Percentiles rank a stretch among this genome's conserved stretches.
These are phyloP conservation scores for Solanum raphanifolium DNA, from an alignment of 257 asterid genomes.

Conservation along the genomic window DNA sequence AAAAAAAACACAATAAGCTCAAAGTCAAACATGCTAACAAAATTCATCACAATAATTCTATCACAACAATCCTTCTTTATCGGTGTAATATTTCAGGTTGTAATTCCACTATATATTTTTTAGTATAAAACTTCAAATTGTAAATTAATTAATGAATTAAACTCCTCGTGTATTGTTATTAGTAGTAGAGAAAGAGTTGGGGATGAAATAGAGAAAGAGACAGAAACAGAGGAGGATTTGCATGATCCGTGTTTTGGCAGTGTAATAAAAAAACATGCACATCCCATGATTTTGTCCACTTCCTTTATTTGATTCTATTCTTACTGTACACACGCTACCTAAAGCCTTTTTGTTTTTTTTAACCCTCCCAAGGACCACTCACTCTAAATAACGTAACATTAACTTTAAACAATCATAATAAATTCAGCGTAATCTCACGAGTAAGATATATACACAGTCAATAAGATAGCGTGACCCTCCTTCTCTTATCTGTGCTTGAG, in stretches of 20 bases:
- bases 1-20: not conserved
- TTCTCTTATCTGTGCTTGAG: not conserved
- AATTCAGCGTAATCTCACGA: not conserved
- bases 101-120: not conserved
- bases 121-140: not conserved
- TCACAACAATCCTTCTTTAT: not conserved
- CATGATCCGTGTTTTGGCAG: constrained; percentile 27
- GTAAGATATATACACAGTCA: not conserved
- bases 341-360: not conserved
- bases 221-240: constrained; percentile 18
- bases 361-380: constrained; percentile 12
- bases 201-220: not conserved
- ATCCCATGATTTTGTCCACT: constrained; percentile 46
- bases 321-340: not conserved
- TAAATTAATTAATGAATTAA: not conserved
- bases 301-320: not conserved
- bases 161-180: not conserved
- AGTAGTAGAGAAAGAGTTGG: not conserved
- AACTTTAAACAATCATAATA: not conserved
- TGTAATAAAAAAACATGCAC: constrained; percentile 44
- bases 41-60: not conserved
- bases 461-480: not conserved
- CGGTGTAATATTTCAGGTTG: not conserved
- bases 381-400: not conserved
- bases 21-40: not conserved